These are phyloP conservation scores for Sclerotinia minor DNA, from an alignment of 2,329 filamentous ascomycete genomes.

Conservation along the genomic window DNA sequence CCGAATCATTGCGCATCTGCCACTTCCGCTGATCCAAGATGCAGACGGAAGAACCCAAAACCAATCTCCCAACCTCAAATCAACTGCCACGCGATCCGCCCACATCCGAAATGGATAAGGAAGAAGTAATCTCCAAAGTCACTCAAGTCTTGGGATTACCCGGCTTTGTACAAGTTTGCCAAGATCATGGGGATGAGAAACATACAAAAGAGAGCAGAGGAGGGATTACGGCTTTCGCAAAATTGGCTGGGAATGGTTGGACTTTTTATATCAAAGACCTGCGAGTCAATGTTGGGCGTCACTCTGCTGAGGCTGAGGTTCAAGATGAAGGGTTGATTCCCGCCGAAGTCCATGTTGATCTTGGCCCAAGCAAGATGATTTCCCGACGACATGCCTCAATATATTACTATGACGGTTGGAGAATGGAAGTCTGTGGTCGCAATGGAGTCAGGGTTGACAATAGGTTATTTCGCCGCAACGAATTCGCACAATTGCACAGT, in stretches of 20 bases:
- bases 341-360: slow-evolving; percentile 74
- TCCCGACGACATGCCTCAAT: slow-evolving; percentile 77
- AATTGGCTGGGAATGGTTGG: slow-evolving; percentile 80
- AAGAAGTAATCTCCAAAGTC: slow-evolving; percentile 46
- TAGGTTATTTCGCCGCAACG: slow-evolving; percentile 63
- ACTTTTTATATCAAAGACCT: slow-evolving; percentile 79
- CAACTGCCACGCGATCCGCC: slow-evolving; percentile 46
- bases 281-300: slow-evolving; percentile 62
- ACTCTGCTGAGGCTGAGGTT: slow-evolving; percentile 14
- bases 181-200: slow-evolving; percentile 63
- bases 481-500: slow-evolving; percentile 67
- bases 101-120: slow-evolving; percentile 45
- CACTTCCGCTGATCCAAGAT: slow-evolving; percentile 25
- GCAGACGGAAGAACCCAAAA: slow-evolving; percentile 45
- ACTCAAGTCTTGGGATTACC: slow-evolving; percentile 35
- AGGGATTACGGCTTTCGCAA: slow-evolving; percentile 73
- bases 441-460: slow-evolving; percentile 90
- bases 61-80: slow-evolving; percentile 28
- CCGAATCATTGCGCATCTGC: neutral
- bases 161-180: slow-evolving; percentile 57
- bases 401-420: slow-evolving; percentile 76
- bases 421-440: slow-evolving; percentile 81
- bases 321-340: slow-evolving; percentile 41
- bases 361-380: slow-evolving; percentile 80
- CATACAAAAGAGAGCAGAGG: slow-evolving; percentile 59